A percentile compares a stretch with the other conserved stretches of the same genome.
phyloP scores from a whole-genome alignment of 2,329 filamentous ascomycete species.

The Tolypocladium amazonense region DNA sequence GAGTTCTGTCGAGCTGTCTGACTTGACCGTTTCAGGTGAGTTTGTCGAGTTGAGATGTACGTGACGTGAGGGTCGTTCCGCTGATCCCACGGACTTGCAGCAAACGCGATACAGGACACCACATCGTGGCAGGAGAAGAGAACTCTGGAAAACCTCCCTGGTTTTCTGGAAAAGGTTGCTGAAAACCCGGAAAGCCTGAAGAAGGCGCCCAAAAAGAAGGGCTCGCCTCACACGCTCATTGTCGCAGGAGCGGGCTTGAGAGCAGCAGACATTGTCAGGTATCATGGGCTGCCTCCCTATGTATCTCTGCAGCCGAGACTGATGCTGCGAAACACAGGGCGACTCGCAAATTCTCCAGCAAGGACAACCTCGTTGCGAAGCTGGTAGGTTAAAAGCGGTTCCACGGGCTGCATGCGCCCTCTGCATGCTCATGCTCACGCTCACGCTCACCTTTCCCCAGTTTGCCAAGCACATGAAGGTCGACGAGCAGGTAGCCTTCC shows the following conservation, averaged over 20 bases:
- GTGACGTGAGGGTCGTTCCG: neutral
- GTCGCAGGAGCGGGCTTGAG: constrained; percentile 77
- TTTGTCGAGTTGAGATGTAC: neutral
- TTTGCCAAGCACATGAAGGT: constrained; percentile 99
- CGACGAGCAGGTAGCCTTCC: constrained; percentile 69
- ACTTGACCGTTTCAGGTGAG: constrained; percentile 69
- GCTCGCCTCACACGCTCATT: constrained; percentile 76
- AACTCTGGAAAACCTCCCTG: constrained; percentile 61
- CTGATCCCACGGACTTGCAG: constrained; percentile 28
- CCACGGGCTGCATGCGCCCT: neutral
- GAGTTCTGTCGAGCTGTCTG: constrained; percentile 74
- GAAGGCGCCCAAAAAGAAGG: constrained; percentile 56
- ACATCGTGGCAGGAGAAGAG: constrained; percentile 60
- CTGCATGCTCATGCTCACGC: neutral
- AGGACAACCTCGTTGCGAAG: constrained; percentile 72
- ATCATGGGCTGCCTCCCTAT: constrained; percentile 4
- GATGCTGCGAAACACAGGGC: constrained; percentile 34
- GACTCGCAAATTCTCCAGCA: constrained; percentile 68
- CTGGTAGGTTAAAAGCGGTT: constrained; percentile 35
- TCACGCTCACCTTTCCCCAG: constrained; percentile 16
- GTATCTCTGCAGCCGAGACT: neutral
- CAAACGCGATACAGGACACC: constrained; percentile 67
- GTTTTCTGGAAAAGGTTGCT: constrained; percentile 62
- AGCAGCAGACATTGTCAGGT: constrained; percentile 75
- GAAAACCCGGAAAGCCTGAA: constrained; percentile 48